Base-by-base conservation (phyloP, 2,329 filamentous ascomycete species). In the Alternaria gaisen region DNA sequence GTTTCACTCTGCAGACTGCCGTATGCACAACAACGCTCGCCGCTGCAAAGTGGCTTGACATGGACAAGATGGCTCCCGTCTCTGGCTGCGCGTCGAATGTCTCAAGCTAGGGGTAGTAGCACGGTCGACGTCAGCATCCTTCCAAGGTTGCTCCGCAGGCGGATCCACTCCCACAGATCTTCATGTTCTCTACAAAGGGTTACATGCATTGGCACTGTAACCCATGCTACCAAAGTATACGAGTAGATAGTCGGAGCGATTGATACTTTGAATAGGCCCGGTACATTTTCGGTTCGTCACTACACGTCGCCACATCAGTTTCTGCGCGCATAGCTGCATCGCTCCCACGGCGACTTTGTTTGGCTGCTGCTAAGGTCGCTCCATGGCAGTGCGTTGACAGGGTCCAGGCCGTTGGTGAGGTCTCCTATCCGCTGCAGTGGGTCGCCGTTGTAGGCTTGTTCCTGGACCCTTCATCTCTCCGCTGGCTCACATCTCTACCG, bases 51-150 rank as follows among this genome's bases (percentile, higher is more conserved):
- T 43, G 44, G 44, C 46, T 34, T 9, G 46, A 50, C 10, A 50
- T 24, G 12, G 20, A 36, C 30, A 26, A n/a, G 16, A 26, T 24
- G 20, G 20, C 9, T 16, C 14, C 12, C 5, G 36, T 28, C 36
- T 46, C n/a, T 22, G 41, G 42, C 34, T 51, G 38, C 56, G 34
- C 54, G 54, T 40, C 52, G 9, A 24, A 4, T 28, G 41, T 53
- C 52, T 51, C 41, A 50, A 34, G 56, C 60, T 62, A 62, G 47
- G 56, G 53, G 57, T 42, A 18, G 57, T 42, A 18, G 51, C 56
- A 59, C 50, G 42, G 58, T 47, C 58, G 43, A 61, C 63, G 65
- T 61, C 64, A 61, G 64, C 64, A 53, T 53, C 38, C 20, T 38
- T 57, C 34, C 47, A 53, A 40, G 20, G 8, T n/a, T 40, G 36